phyloP scores from a whole-genome alignment of 768 basidiomycete species.

The Tulasnella sp. region DNA sequence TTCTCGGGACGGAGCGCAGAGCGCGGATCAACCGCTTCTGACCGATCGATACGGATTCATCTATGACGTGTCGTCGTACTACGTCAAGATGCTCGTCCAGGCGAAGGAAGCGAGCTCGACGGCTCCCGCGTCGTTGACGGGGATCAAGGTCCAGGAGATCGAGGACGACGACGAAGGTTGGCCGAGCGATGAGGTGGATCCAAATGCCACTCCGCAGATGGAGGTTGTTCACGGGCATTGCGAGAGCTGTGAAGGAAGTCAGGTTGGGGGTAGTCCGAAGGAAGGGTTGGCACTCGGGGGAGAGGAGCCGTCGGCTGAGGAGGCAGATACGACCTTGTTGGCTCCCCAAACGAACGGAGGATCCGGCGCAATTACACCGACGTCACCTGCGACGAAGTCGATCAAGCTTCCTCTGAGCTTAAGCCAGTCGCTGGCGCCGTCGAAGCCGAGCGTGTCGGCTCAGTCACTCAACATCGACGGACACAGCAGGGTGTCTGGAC shows the following conservation, averaged over 20 bases:
- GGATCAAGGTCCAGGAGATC: conserved; percentile 76
- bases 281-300: conserved; percentile 24
- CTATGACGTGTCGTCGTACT: conserved; percentile 75
- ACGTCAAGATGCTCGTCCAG: conserved; percentile 60
- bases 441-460: conserved; percentile 17
- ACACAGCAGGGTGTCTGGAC: conserved; percentile 30
- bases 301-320: conserved; percentile 24
- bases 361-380: not conserved
- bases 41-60: conserved; percentile 89
- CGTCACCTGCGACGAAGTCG: conserved; percentile 1
- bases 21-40: conserved; percentile 26
- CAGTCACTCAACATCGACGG: conserved; percentile 31
- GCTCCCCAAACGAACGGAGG: not conserved
- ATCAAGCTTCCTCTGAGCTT: not conserved
- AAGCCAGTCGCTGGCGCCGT: conserved; percentile 2
- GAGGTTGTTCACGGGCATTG: conserved; percentile 41
- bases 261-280: conserved; percentile 29
- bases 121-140: conserved; percentile 76
- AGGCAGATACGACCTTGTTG: conserved; percentile 18
- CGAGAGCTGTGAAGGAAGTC: conserved; percentile 29
- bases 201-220: conserved; percentile 21
- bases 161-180: conserved; percentile 51
- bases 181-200: conserved; percentile 45
- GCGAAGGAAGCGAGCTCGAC: conserved; percentile 61
- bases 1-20: not conserved